phyloP scores from a whole-genome alignment of 768 basidiomycete genomes.

The Auricularia cornea region DNA sequence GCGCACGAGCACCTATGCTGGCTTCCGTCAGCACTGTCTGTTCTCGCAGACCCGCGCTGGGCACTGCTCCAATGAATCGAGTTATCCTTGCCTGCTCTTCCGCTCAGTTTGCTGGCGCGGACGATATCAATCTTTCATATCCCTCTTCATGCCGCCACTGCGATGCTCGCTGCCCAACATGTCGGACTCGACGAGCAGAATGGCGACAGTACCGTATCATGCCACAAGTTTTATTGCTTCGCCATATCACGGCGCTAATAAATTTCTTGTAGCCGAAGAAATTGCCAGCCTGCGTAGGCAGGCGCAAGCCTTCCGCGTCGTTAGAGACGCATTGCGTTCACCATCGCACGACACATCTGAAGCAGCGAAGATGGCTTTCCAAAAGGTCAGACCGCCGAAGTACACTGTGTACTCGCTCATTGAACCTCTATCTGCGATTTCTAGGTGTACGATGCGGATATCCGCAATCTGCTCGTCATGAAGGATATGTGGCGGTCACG shows the following conservation, averaged over 20 bases:
- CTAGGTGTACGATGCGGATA: slow-evolving; percentile 84
- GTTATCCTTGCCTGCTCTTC: too few species aligned
- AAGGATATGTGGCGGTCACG: slow-evolving; percentile 94
- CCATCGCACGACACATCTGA: slow-evolving; percentile 22
- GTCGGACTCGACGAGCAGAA: too few species aligned
- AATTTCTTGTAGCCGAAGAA: slow-evolving; percentile 57
- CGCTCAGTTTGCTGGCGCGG: too few species aligned
- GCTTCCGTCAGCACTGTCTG: too few species aligned
- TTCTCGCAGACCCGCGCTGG: too few species aligned
- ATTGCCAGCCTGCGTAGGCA: slow-evolving; percentile 86
- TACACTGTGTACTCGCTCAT: too few species aligned
- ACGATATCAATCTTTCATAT: too few species aligned
- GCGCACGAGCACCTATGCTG: too few species aligned
- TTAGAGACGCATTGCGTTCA: slow-evolving; percentile 59
- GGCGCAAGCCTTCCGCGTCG: slow-evolving; percentile 77
- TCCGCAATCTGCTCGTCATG: slow-evolving; percentile 85
- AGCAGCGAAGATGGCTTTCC: slow-evolving; percentile 67
- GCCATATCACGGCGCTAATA: background rate
- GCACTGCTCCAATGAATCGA: too few species aligned
- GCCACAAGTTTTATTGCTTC: background rate
- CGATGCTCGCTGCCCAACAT: too few species aligned
- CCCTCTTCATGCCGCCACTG: too few species aligned
- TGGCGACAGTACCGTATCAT: too few species aligned
- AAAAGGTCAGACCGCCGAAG: slow-evolving; percentile 58
- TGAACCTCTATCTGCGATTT: background rate